Evolutionary conservation across 2,329 filamentous ascomycete genomes (phyloP), one percentile per base, ranked within the genome.

Genomic region (Calycina marina): DNA sequence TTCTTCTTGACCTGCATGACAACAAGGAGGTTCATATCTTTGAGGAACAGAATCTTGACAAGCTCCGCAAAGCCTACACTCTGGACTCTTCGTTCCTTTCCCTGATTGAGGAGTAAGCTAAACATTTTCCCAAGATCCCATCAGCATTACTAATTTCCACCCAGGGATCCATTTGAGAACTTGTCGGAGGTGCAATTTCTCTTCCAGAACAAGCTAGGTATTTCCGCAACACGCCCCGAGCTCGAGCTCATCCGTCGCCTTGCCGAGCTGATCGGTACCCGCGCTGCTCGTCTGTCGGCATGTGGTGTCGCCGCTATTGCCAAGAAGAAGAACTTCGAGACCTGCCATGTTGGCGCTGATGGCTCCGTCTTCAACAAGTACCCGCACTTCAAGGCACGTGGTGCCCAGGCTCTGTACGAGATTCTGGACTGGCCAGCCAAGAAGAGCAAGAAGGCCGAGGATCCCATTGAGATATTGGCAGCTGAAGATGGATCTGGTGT

Each of bases 301-400:
- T 96, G 90, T 52, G 90, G 90, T 59, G 83, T 98, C 34, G 85
- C 88, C 9, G 90, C 88, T 37, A 94, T 98, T 52, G 85, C 81
- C 69, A 92, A 78, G 62, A 96, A 96, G 76, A 96, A 94, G 71
- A 70, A 72, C 45, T 88, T 86, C 58, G 61, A 79, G 51, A 69
- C 71, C 22, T 93, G 83, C 63, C 90, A 96, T 57, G 90, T 98
- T 25, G 90, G 90, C 48, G 90, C 90, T 31, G 90, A 98, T 53
- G 90, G 90, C 22, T 93, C 83, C 12, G 88, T 98, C 34, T 98
- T 98, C 65, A 94, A 93, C 69, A 96, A 96, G 58, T 98, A 98
- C 61, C 90, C 90, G 9, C 81, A 93, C 61, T 98, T 98, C 72
- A 94, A 94, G 67, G 72, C 76, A 36, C 79, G 90, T 34, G 86